Percentiles rank a stretch among this genome's conserved stretches.
Evolutionary conservation across 257 asterid species (phyloP).

Genomic region (Solanum corneliomulleri): DNA sequence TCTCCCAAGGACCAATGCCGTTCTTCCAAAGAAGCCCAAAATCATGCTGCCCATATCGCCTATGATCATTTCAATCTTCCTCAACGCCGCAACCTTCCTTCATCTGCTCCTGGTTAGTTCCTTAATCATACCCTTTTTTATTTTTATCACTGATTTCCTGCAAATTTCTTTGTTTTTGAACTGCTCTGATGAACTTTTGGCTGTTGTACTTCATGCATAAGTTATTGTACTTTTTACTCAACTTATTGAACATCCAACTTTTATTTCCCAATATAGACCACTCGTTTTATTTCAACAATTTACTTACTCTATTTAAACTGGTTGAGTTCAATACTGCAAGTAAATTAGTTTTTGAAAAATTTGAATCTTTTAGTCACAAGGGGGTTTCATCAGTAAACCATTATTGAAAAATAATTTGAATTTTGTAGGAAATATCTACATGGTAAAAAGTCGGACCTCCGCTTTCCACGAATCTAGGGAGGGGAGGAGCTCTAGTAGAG

Average conservation of each 20-base stretch:
- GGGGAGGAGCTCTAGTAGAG: not conserved
- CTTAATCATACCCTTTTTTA: not conserved
- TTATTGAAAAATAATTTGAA: not conserved
- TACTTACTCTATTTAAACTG: not conserved
- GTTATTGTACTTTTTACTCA: not conserved
- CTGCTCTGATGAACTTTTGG: not conserved
- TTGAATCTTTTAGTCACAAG: not conserved
- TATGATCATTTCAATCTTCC: not conserved
- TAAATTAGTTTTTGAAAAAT: not conserved
- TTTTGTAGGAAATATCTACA: not conserved
- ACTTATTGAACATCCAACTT: not conserved
- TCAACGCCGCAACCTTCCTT: not conserved
- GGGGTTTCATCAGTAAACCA: not conserved
- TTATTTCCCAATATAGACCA: not conserved
- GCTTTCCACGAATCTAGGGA: not conserved
- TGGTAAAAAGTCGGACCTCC: not conserved
- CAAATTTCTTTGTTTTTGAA: not conserved
- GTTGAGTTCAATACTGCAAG: not conserved
- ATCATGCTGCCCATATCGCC: constrained; percentile 6
- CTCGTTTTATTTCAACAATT: not conserved
- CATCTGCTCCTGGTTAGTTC: not conserved
- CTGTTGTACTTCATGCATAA: not conserved
- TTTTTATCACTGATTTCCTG: not conserved
- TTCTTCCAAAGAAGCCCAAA: constrained; percentile 7
- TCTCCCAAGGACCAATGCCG: constrained; percentile 17